phyloP scores from a whole-genome alignment of 495 filamentous ascomycete genomes.

The Venustampulla echinocandica region DNA sequence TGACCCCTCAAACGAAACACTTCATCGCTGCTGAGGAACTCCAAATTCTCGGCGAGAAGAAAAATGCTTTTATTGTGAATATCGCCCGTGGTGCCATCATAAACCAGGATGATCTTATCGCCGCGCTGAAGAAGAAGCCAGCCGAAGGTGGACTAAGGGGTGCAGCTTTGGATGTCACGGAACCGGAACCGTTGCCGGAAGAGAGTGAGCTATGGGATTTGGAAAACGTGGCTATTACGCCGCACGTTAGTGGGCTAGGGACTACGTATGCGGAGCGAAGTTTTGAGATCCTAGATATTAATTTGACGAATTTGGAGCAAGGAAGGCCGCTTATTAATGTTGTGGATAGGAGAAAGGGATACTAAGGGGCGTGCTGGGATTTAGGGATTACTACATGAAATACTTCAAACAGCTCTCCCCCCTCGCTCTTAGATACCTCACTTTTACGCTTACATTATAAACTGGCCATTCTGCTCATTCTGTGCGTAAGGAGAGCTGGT shows the following conservation, averaged over 20 bases:
- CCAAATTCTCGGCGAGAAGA: slow-evolving; percentile 46
- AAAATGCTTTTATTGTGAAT: slow-evolving; percentile 62
- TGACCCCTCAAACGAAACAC: slow-evolving; percentile 57
- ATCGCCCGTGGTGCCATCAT: slow-evolving; percentile 67
- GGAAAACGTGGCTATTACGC: slow-evolving; percentile 67
- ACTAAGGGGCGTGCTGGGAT: slow-evolving; percentile 30
- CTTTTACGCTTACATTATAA: too few relatives aligned
- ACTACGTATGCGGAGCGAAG: slow-evolving; percentile 49
- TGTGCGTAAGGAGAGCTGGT: too few relatives aligned
- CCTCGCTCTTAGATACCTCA: too few relatives aligned
- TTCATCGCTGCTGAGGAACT: slow-evolving; percentile 61
- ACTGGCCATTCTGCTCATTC: too few relatives aligned
- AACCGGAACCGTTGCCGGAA: slow-evolving; percentile 70
- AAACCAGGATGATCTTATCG: slow-evolving; percentile 58
- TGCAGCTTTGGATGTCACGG: slow-evolving; percentile 77
- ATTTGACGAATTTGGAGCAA: slow-evolving; percentile 48
- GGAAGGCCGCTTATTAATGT: slow-evolving; percentile 60
- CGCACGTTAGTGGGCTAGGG: slow-evolving; percentile 64
- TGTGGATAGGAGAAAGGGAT: slow-evolving; percentile 54
- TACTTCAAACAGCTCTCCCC: too few relatives aligned
- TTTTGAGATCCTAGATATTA: slow-evolving; percentile 51
- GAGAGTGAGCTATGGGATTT: slow-evolving; percentile 65
- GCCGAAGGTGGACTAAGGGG: slow-evolving; percentile 48
- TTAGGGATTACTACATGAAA: too few relatives aligned
- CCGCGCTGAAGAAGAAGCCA: slow-evolving; percentile 40